Conservation (phyloP, 2,329 filamentous ascomycete genomes). For the Purpureocillium takamizusanense region DNA sequence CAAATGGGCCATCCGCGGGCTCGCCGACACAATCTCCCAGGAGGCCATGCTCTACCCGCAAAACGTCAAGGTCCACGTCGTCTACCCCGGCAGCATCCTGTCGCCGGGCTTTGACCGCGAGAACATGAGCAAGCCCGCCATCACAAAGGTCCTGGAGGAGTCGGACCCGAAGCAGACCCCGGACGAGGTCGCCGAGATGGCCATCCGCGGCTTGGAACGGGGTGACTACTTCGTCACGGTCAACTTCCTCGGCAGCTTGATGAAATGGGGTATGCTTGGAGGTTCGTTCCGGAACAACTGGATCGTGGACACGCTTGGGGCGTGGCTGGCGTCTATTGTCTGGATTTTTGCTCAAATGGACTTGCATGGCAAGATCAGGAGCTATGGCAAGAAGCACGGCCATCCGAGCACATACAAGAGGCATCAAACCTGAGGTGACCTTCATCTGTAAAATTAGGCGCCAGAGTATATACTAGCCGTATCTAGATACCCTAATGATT, state of each 20-base stretch:
- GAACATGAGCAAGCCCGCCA: constrained; percentile 66
- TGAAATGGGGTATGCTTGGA: constrained; percentile 55
- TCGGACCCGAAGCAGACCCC: constrained; percentile 73
- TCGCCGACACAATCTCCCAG: constrained; percentile 75
- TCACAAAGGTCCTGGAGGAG: constrained; percentile 73
- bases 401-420: constrained; percentile 43
- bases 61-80: constrained; percentile 69
- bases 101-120: constrained; percentile 69
- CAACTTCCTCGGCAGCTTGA: constrained; percentile 59
- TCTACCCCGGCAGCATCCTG: constrained; percentile 78
- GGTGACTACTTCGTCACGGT: constrained; percentile 76
- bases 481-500: constrained; percentile 6
- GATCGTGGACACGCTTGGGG: constrained; percentile 49
- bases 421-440: constrained; percentile 9
- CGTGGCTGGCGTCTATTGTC: constrained; percentile 41
- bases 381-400: constrained; percentile 47
- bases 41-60: constrained; percentile 83
- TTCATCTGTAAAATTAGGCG: too few relatives aligned
- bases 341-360: constrained; percentile 50
- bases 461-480: constrained; percentile 1
- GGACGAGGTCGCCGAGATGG: constrained; percentile 61
- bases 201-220: constrained; percentile 67
- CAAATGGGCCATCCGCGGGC: constrained; percentile 75
- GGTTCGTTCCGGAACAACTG: constrained; percentile 49
- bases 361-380: constrained; percentile 48